Evolutionary conservation across 2,329 filamentous ascomycete genomes (phyloP).

Genomic region (Sporothrix curviconia): DNA sequence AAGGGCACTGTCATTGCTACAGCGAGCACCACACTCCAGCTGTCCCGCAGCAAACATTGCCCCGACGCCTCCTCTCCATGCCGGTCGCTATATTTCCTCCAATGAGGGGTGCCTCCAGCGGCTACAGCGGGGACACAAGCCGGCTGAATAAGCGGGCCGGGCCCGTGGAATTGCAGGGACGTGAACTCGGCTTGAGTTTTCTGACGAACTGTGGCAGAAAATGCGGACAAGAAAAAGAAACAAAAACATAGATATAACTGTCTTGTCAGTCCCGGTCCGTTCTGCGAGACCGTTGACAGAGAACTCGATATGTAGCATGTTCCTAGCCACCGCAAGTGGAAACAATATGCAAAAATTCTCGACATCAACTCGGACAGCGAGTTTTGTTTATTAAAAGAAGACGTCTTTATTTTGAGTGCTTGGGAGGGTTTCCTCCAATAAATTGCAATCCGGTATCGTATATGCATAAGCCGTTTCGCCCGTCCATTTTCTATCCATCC

Average conservation of each 20-base stretch:
- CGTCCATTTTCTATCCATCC: not conserved
- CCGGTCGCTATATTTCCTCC: slow-evolving; percentile 6
- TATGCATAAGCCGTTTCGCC: slow-evolving; percentile 3
- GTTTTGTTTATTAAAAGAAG: not conserved
- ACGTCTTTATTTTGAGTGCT: not conserved
- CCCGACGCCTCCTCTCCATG: not conserved
- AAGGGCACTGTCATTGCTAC: not conserved
- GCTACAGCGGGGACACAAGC: not conserved
- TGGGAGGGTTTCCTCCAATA: not conserved
- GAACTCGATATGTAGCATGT: no score
- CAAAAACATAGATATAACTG: no score
- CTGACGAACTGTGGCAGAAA: no score
- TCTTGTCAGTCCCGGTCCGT: no score
- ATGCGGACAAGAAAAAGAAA: no score
- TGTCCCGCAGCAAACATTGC: slow-evolving; percentile 4
- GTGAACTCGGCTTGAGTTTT: no score
- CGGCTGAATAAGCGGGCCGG: slow-evolving; percentile 3
- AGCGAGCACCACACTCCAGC: not conserved
- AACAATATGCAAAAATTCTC: no score
- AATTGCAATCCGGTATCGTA: slow-evolving; percentile 7
- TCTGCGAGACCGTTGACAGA: no score
- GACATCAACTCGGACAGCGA: no score
- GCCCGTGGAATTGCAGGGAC: no score
- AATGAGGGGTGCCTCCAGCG: not conserved
- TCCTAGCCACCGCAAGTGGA: no score